Percentiles rank a stretch among this genome's conserved stretches.
phyloP scores from a whole-genome alignment of 805 yeast genomes.

The Schizosaccharomyces osmophilus region DNA sequence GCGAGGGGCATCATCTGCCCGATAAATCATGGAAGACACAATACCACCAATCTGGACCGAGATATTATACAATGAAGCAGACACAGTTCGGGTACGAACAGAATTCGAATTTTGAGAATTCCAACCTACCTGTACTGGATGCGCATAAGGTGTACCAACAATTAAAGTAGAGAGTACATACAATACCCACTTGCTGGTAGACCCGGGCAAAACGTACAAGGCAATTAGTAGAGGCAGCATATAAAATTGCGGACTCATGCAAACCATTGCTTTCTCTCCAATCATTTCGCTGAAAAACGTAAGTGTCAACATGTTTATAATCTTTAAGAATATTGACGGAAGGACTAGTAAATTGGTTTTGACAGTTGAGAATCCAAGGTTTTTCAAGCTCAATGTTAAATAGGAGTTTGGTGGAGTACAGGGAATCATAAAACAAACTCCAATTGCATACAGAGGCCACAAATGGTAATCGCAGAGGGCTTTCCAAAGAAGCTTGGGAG shows the following conservation, averaged over 20 bases:
- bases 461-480: constrained; percentile 26
- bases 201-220: constrained; percentile 9
- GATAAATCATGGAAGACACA: constrained; percentile 30
- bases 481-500: constrained; percentile 18
- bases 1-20: constrained; percentile 31
- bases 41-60: constrained; percentile 35
- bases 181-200: constrained; percentile 7
- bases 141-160: constrained; percentile 25
- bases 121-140: constrained; percentile 35
- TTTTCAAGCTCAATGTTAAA: constrained; percentile 24
- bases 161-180: constrained; percentile 10
- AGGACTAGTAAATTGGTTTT: constrained; percentile 28
- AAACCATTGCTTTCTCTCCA: constrained; percentile 7
- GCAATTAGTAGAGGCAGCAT: constrained; percentile 8
- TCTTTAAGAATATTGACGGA: constrained; percentile 17
- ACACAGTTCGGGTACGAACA: constrained; percentile 37
- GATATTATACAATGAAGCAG: constrained; percentile 42
- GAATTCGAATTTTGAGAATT: constrained; percentile 37
- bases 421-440: constrained; percentile 22
- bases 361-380: constrained; percentile 27
- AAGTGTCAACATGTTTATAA: constrained; percentile 9
- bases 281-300: constrained; percentile 9
- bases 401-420: constrained; percentile 18
- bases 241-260: constrained; percentile 6
- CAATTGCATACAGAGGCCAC: constrained; percentile 30